Percentiles rank a stretch among this genome's conserved stretches.
These are phyloP conservation scores for Astrothelium subdiscretum DNA, from an alignment of 495 filamentous ascomycete genomes.

Conservation along the genomic window DNA sequence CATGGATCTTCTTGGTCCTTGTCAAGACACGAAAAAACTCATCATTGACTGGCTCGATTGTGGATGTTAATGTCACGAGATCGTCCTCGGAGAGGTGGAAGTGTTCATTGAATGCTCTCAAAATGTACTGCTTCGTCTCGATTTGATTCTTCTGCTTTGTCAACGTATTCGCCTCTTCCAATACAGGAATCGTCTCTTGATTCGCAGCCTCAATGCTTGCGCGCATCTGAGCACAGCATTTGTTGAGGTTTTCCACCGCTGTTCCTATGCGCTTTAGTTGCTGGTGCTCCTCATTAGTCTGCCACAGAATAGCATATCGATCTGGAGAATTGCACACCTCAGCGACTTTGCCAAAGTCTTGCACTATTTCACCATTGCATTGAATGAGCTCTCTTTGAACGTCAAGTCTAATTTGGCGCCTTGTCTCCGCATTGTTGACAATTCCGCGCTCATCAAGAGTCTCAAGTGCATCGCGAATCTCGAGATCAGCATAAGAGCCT, in stretches of 20 bases:
- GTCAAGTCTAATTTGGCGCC: constrained; percentile 69
- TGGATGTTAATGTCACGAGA: constrained; percentile 55
- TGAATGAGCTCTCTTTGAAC: constrained; percentile 88
- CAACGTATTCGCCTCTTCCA: constrained; percentile 67
- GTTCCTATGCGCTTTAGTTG: constrained; percentile 80
- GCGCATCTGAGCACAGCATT: constrained; percentile 71
- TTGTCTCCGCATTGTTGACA: constrained; percentile 65
- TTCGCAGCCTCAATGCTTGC: constrained; percentile 62
- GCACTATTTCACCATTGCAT: constrained; percentile 83
- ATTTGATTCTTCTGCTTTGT: constrained; percentile 63
- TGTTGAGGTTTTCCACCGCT: constrained; percentile 66
- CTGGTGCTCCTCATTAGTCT: constrained; percentile 28
- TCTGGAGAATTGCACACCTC: constrained; percentile 44
- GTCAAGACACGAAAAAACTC: constrained; percentile 72
- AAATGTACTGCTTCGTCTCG: constrained; percentile 73
- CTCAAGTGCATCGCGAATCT: constrained; percentile 75
- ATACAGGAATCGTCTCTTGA: constrained; percentile 59
- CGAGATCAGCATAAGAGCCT: constrained; percentile 81
- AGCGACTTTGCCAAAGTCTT: constrained; percentile 82
- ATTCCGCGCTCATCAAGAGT: constrained; percentile 61
- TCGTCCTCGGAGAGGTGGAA: constrained; percentile 80
- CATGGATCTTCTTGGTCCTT: constrained; percentile 74
- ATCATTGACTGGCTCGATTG: constrained; percentile 71
- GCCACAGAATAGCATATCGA: not conserved
- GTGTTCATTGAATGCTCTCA: constrained; percentile 72